Conservation (phyloP, 352 stramenopile genomes). For the Pythium utonaiense region DNA sequence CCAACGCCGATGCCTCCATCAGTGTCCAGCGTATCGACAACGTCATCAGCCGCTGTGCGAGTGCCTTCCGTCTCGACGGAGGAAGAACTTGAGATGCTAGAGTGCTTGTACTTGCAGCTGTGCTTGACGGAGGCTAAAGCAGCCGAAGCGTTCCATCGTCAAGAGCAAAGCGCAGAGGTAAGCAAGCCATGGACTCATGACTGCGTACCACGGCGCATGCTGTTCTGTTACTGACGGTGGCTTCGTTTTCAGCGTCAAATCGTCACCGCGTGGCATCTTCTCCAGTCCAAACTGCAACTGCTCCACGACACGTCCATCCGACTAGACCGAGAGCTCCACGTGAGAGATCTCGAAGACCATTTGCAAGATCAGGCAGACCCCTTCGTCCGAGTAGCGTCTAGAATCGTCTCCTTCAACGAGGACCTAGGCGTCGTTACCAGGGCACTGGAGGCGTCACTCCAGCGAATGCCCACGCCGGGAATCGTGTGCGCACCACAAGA, state of each 20-base stretch:
- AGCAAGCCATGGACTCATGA: too few relatives aligned
- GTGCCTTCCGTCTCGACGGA: conserved; percentile 6
- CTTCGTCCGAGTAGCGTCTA: conserved; percentile 23
- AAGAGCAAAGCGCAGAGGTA: conserved; percentile 53
- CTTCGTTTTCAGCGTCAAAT: conserved; percentile 36
- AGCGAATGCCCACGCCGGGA: conserved; percentile 33
- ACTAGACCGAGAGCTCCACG: conserved; percentile 38
- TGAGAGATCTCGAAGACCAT: conserved; percentile 24
- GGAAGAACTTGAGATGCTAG: conserved; percentile 47
- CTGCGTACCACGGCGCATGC: not conserved
- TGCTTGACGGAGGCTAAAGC: conserved; percentile 43
- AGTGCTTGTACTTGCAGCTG: conserved; percentile 49
- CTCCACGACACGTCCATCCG: conserved; percentile 39
- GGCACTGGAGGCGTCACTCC: conserved; percentile 32
- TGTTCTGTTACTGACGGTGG: not conserved
- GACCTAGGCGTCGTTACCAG: conserved; percentile 25
- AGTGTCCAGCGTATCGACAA: not conserved
- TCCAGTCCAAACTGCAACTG: conserved; percentile 50
- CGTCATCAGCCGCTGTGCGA: not conserved
- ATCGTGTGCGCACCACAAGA: conserved; percentile 24
- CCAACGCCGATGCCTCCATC: not conserved
- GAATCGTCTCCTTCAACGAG: conserved; percentile 13
- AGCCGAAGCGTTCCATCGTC: conserved; percentile 30
- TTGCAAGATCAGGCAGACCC: conserved; percentile 23
- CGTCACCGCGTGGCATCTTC: conserved; percentile 31